Base-by-base conservation (phyloP, 2,329 filamentous ascomycete genomes). In the Penicillium sp. region DNA sequence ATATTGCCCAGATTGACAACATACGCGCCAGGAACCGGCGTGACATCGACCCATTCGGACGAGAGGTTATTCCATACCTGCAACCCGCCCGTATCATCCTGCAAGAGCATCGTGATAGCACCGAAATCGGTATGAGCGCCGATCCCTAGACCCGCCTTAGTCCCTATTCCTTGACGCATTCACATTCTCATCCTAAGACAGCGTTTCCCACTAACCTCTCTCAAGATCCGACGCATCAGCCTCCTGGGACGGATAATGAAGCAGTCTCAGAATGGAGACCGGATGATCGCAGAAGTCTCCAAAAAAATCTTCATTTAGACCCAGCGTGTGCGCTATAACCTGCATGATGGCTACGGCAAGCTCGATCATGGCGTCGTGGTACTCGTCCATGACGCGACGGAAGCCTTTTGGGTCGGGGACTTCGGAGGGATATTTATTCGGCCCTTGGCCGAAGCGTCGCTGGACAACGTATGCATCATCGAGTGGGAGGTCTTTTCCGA, bases 41-140 rank as follows among this genome's bases (percentile, higher is more conserved):
- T 56, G 3, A 68, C 65, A 50, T 66, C 66, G 2, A 63, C 64
- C 68, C 68, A 72, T 35, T 60, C 50, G 9, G 49, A 45, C 10
- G 56, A 57, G 22, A 44, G 45, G 13, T 64, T 58, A 50, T 68
- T 58, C 65, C 64, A 66, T 2, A 71, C 67, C 32, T 72, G 64
- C 4, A 72, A 52, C 1, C 69, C 68, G 11, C 66, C 66, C 2
- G 59, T 61, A 11, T 56, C 46, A 47, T 70, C 69, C 43, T 72
- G 69, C 2, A 71, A 60, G 6, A 72, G 66, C 9, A 73, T 64
- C 3, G 69, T 72, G 26, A 72, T 63, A n/a, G 62, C 67, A 8
- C 69, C 69, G 22, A 72, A 72, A 53, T 72, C 69, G 1, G 65
- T 68, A 40, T 73, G 71, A 0, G 69, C 70, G 9, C 71, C 70